Evolutionary conservation across 1,284 basidiomycete species (phyloP).

Genomic region (Macrocybe sp.): DNA sequence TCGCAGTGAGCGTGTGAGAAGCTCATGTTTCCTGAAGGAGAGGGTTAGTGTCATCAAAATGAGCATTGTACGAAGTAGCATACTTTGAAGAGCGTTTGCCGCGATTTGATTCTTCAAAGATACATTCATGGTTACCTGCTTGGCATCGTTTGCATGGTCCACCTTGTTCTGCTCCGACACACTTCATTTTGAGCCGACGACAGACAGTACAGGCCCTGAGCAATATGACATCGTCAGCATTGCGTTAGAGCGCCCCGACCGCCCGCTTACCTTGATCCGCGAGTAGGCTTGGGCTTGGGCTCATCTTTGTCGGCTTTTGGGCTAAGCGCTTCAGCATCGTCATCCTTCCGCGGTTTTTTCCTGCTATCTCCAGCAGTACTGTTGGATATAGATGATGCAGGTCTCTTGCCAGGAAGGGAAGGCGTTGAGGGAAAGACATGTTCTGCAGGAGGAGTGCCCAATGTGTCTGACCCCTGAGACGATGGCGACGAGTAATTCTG

Average conservation of each 20-base stretch:
- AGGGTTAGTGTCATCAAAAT: constrained; percentile 8
- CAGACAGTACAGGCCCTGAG: constrained; percentile 89
- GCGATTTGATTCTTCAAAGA: constrained; percentile 93
- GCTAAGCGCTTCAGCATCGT: constrained; percentile 46
- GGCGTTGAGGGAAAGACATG: constrained; percentile 44
- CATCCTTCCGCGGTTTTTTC: constrained; percentile 60
- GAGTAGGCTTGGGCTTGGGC: constrained; percentile 77
- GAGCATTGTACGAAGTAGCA: constrained; percentile 18
- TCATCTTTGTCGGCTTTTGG: constrained; percentile 60
- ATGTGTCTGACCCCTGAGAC: constrained; percentile 68
- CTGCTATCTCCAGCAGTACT: constrained; percentile 35
- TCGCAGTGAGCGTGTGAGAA: constrained; percentile 80
- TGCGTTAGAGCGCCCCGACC: constrained; percentile 3
- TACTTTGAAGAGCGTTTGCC: constrained; percentile 90
- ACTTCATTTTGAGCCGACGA: constrained; percentile 97
- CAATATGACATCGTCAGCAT: constrained; percentile 1
- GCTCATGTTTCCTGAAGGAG: constrained; percentile 74
- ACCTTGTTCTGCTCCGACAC: constrained; percentile 89
- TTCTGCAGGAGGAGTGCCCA: constrained; percentile 67
- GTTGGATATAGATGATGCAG: constrained; percentile 45
- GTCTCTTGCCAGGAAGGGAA: constrained; percentile 59
- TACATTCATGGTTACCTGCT: constrained; percentile 82
- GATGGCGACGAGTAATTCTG: constrained; percentile 60
- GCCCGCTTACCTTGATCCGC: constrained; percentile 71
- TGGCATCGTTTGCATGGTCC: constrained; percentile 87